Conservation (phyloP, 2,329 filamentous ascomycete genomes). For the Parafenestella ontariensis region DNA sequence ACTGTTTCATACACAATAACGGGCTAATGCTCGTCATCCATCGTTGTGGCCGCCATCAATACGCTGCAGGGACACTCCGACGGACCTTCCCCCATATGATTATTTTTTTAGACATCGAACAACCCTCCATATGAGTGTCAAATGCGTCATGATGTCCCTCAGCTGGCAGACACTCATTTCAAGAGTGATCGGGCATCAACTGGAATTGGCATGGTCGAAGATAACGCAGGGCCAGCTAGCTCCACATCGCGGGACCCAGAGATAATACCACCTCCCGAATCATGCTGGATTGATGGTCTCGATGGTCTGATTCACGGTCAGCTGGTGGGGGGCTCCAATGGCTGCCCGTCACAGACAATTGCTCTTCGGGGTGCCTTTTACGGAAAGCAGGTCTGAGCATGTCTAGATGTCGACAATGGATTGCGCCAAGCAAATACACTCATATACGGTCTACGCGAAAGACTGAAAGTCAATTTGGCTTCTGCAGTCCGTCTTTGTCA, state of each 20-base stretch:
- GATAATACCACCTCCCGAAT: constrained; percentile 23
- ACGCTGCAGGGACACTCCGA: constrained; percentile 30
- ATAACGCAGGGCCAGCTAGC: constrained; percentile 24
- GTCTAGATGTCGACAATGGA: background rate
- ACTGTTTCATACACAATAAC: constrained; percentile 26
- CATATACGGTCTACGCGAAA: constrained; percentile 4
- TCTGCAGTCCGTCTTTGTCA: constrained; percentile 9
- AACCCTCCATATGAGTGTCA: constrained; percentile 7
- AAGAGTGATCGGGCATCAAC: constrained; percentile 16
- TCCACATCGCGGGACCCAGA: constrained; percentile 26
- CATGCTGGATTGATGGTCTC: constrained; percentile 22
- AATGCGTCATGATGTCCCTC: constrained; percentile 26
- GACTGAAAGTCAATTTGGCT: background rate
- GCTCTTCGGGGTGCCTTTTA: background rate
- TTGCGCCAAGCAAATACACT: constrained; percentile 1
- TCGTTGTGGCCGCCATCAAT: constrained; percentile 23
- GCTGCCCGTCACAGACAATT: background rate
- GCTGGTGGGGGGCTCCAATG: constrained; percentile 3
- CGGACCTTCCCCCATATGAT: constrained; percentile 23
- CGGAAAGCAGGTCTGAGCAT: background rate
- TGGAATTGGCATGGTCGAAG: constrained; percentile 23
- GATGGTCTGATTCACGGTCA: constrained; percentile 17
- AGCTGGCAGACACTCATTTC: constrained; percentile 17
- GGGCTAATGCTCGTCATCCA: constrained; percentile 36
- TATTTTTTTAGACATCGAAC: constrained; percentile 13